Evolutionary conservation across 495 filamentous ascomycete species (phyloP).

Genomic region (Letharia columbiana): DNA sequence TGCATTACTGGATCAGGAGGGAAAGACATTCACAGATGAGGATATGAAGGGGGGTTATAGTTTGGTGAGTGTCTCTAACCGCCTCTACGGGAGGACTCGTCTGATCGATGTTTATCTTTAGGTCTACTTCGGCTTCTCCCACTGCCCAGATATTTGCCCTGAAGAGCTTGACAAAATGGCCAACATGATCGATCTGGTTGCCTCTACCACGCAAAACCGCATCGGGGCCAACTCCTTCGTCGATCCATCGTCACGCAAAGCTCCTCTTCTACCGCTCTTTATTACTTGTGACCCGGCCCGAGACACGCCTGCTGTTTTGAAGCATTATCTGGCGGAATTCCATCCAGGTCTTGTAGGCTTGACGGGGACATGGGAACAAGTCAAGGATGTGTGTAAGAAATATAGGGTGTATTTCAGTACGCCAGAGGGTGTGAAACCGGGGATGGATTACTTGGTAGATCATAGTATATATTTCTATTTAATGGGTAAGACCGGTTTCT

Average conservation of each 20-base stretch:
- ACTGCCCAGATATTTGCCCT: constrained; percentile 97
- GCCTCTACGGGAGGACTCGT: neutral
- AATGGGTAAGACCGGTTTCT: constrained; percentile 56
- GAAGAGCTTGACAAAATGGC: constrained; percentile 99
- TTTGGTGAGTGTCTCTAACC: constrained; percentile 41
- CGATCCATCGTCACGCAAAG: constrained; percentile 60
- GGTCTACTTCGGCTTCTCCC: constrained; percentile 97
- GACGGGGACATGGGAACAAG: constrained; percentile 86
- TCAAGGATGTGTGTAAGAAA: constrained; percentile 84
- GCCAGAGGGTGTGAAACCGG: constrained; percentile 73
- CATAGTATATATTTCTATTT: constrained; percentile 99
- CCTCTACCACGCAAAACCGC: constrained; percentile 39
- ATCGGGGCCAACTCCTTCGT: constrained; percentile 78
- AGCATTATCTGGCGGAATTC: constrained; percentile 83
- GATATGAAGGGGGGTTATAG: constrained; percentile 81
- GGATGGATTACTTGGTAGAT: constrained; percentile 94
- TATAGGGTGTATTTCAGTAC: constrained; percentile 98
- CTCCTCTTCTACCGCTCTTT: constrained; percentile 62
- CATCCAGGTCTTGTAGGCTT: constrained; percentile 80
- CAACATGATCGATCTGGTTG: constrained; percentile 76
- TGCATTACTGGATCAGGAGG: constrained; percentile 70
- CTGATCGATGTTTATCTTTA: constrained; percentile 25
- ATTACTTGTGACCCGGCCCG: constrained; percentile 92
- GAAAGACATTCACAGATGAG: constrained; percentile 61
- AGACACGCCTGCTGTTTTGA: constrained; percentile 76